Conservation (phyloP, 495 filamentous ascomycete species). For the Ascobolus immersus region DNA sequence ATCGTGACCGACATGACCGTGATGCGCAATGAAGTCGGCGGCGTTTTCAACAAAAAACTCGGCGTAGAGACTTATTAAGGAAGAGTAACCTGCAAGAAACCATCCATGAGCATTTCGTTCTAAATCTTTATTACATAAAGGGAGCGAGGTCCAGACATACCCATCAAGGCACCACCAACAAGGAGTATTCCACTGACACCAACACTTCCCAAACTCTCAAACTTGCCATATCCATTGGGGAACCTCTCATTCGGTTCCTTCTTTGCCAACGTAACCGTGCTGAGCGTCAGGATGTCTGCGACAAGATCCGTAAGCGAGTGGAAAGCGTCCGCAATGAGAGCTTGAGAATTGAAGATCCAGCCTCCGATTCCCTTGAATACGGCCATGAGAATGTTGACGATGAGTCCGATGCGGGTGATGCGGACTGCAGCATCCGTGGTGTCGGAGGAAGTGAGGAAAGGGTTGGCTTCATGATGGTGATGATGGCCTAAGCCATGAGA, state of each 20-base stretch:
- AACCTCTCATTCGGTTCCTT: slow-evolving; percentile 58
- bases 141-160: slow-evolving; percentile 4
- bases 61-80: slow-evolving; percentile 30
- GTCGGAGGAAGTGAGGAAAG: slow-evolving; percentile 65
- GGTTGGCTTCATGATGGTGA: slow-evolving; percentile 59
- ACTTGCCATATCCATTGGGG: slow-evolving; percentile 78
- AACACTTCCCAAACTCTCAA: slow-evolving; percentile 83
- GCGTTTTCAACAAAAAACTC: slow-evolving; percentile 57
- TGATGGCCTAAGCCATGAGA: slow-evolving; percentile 25
- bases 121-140: background rate
- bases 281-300: slow-evolving; percentile 76
- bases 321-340: slow-evolving; percentile 81
- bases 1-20: slow-evolving; percentile 30
- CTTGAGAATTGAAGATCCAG: slow-evolving; percentile 79
- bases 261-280: slow-evolving; percentile 75
- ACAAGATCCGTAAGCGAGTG: slow-evolving; percentile 87
- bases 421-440: slow-evolving; percentile 82
- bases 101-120: background rate
- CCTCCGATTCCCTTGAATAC: slow-evolving; percentile 76
- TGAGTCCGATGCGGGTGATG: slow-evolving; percentile 77
- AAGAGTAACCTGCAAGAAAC: slow-evolving; percentile 9
- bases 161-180: slow-evolving; percentile 67
- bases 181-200: slow-evolving; percentile 79
- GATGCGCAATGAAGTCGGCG: slow-evolving; percentile 32
- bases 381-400: slow-evolving; percentile 83